A percentile compares a stretch with the other conserved stretches of the same genome.
Conservation (phyloP, 257 asterid genomes). For the Scutellaria barbata region DNA sequence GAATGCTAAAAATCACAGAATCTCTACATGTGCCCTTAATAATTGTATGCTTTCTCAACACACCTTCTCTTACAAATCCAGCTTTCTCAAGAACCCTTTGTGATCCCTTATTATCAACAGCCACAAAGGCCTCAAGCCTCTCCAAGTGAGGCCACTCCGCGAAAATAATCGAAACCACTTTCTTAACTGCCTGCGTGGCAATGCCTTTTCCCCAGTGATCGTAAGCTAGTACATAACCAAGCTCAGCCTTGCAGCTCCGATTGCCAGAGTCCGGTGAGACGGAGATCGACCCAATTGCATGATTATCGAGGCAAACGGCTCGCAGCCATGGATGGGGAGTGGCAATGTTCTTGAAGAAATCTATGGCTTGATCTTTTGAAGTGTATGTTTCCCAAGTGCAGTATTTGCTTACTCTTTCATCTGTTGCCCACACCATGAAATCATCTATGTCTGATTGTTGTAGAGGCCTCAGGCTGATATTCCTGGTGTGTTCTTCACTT, state of each 20-base stretch:
- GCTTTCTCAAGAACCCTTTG: slow-evolving; percentile 60
- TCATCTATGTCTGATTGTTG: slow-evolving; percentile 50
- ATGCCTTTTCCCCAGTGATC: slow-evolving; percentile 66
- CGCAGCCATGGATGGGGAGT: slow-evolving; percentile 49
- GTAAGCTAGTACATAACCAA: slow-evolving; percentile 54
- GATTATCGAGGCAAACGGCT: slow-evolving; percentile 47
- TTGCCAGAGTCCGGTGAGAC: slow-evolving; percentile 51
- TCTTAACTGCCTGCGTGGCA: slow-evolving; percentile 47
- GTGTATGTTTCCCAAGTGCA: slow-evolving; percentile 61
- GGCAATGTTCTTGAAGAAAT: slow-evolving; percentile 43
- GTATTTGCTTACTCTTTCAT: slow-evolving; percentile 52
- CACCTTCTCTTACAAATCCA: slow-evolving; percentile 53
- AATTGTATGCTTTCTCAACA: slow-evolving; percentile 38
- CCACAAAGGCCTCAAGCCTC: slow-evolving; percentile 59
- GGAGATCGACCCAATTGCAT: slow-evolving; percentile 55
- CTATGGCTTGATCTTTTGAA: slow-evolving; percentile 42
- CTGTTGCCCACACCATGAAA: slow-evolving; percentile 65
- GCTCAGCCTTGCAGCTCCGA: slow-evolving; percentile 46
- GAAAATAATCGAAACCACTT: slow-evolving; percentile 43
- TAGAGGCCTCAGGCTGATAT: slow-evolving; percentile 43
- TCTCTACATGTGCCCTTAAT: slow-evolving; percentile 43
- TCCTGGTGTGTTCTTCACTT: slow-evolving; percentile 29
- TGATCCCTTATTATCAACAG: slow-evolving; percentile 47
- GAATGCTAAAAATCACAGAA: slow-evolving; percentile 44
- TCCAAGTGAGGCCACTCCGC: slow-evolving; percentile 44